Conservation (phyloP, 345 rosid genomes). For the Angophora floribunda region DNA sequence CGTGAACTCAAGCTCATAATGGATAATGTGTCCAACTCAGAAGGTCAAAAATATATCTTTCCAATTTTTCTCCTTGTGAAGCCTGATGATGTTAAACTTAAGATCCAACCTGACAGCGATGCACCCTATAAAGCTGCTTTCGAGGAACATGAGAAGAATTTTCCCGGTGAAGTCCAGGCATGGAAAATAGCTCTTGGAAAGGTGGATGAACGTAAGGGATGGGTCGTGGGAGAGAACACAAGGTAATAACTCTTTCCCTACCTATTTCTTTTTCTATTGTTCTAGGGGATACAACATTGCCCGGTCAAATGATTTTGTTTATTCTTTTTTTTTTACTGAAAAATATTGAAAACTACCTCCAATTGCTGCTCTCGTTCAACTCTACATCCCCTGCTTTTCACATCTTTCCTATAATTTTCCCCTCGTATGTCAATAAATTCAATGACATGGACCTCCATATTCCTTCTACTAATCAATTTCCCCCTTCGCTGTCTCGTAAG, state of each 20-base stretch:
- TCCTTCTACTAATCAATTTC: background rate
- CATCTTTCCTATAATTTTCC: background rate
- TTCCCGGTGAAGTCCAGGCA: background rate
- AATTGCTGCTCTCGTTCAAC: background rate
- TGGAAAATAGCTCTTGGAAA: background rate
- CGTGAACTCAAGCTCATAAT: background rate
- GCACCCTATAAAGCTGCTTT: background rate
- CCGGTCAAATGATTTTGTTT: background rate
- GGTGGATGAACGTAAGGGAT: background rate
- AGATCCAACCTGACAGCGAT: background rate
- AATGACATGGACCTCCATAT: background rate
- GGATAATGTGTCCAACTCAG: background rate
- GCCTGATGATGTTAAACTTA: background rate
- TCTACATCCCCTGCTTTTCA: background rate
- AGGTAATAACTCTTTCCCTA: background rate
- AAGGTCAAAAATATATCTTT: background rate
- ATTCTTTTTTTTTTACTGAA: background rate
- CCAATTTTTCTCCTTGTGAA: background rate
- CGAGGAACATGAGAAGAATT: background rate
- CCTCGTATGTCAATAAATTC: background rate
- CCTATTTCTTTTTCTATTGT: background rate
- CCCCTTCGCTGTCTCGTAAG: background rate
- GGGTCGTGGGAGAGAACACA: background rate
- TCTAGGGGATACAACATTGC: background rate
- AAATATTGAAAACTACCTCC: background rate